These are phyloP conservation scores for Sarocladiaceae sp. DNA, from an alignment of 2,329 filamentous ascomycete species.

Conservation along the genomic window DNA sequence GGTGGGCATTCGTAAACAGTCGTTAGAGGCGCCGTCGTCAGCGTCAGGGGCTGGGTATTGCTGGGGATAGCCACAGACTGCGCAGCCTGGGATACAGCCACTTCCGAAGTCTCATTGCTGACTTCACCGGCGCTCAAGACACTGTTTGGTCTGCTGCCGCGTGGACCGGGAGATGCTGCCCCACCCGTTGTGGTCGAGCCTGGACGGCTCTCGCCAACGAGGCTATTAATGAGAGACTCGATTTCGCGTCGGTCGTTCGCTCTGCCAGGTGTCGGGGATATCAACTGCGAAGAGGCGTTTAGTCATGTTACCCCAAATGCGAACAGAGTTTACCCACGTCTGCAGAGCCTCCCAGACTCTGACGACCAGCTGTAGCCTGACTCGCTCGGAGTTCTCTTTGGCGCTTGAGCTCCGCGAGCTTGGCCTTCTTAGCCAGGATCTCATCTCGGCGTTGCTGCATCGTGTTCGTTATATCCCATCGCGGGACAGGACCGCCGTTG, in stretches of 20 bases:
- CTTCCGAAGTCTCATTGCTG: conserved; percentile 66
- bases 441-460: conserved; percentile 88
- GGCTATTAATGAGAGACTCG: conserved; percentile 75
- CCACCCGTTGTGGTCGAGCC: conserved; percentile 59
- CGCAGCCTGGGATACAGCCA: conserved; percentile 4
- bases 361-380: conserved; percentile 64
- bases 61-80: conserved; percentile 40
- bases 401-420: conserved; percentile 90
- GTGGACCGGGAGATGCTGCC: conserved; percentile 56
- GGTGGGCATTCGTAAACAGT: conserved; percentile 78
- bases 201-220: conserved; percentile 73
- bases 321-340: conserved; percentile 54
- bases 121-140: conserved; percentile 76
- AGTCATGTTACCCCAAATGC: conserved; percentile 9
- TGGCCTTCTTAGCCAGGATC: conserved; percentile 93
- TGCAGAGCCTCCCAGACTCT: conserved; percentile 59
- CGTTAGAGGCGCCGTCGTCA: conserved; percentile 66
- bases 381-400: conserved; percentile 79
- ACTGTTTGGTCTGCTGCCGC: conserved; percentile 76
- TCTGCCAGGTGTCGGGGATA: conserved; percentile 64
- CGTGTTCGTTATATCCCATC: conserved; percentile 38
- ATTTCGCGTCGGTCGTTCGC: conserved; percentile 67
- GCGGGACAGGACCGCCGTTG: conserved; percentile 27
- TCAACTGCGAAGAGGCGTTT: conserved; percentile 30
- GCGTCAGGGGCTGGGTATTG: conserved; percentile 49